Conservation (phyloP, 2,329 filamentous ascomycete genomes). For the Aureobasidium sp. region DNA sequence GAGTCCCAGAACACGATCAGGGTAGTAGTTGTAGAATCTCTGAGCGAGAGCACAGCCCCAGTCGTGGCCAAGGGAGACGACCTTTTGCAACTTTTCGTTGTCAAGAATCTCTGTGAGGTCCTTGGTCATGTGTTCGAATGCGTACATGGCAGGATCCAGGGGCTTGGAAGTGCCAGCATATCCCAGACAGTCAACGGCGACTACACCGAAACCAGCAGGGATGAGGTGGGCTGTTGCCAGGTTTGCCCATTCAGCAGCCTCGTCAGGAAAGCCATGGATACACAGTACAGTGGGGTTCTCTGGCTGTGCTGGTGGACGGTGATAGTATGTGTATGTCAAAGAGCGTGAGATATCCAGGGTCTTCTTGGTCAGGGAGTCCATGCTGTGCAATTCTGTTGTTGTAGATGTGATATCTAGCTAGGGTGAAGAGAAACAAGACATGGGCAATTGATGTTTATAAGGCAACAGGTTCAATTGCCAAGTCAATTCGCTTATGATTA, state of each 20-base stretch:
- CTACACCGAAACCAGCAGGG: slow-evolving; percentile 32
- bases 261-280: slow-evolving; percentile 45
- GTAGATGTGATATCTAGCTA: background rate
- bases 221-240: slow-evolving; percentile 34
- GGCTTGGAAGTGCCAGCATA: slow-evolving; percentile 36
- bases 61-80: slow-evolving; percentile 42
- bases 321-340: slow-evolving; percentile 38
- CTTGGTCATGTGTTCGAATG: slow-evolving; percentile 28
- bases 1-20: slow-evolving; percentile 34
- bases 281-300: slow-evolving; percentile 32
- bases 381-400: background rate
- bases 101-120: slow-evolving; percentile 37
- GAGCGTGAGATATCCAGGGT: slow-evolving; percentile 7
- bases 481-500: background rate
- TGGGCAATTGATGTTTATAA: background rate
- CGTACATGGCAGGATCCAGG: slow-evolving; percentile 30
- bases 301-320: slow-evolving; percentile 20
- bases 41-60: slow-evolving; percentile 39
- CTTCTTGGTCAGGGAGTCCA: slow-evolving; percentile 11
- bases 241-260: slow-evolving; percentile 36
- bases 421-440: background rate
- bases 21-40: slow-evolving; percentile 36
- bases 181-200: slow-evolving; percentile 33
- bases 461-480: background rate
- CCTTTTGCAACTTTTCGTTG: slow-evolving; percentile 28